Evolutionary conservation across 1,139 yeast genomes (phyloP).

Genomic region (Magnusiomyces ingens): DNA sequence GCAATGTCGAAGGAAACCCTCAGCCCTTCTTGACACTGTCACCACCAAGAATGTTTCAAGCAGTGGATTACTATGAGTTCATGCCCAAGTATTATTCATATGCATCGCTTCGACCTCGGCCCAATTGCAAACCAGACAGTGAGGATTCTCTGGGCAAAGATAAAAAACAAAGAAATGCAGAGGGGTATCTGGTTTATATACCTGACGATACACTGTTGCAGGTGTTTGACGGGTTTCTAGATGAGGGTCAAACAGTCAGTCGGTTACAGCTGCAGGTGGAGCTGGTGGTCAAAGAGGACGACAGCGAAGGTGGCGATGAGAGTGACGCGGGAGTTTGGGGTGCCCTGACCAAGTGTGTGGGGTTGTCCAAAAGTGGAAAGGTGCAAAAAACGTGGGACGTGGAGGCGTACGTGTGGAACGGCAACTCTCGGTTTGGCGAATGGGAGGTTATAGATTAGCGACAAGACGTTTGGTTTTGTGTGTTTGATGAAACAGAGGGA

Average conservation of each 20-base stretch:
- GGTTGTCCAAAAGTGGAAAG: neutral
- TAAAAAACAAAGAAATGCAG: neutral
- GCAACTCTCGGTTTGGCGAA: slow-evolving; percentile 19
- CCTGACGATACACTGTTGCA: neutral
- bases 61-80: neutral
- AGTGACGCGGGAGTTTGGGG: neutral
- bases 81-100: neutral
- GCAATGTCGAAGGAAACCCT: neutral
- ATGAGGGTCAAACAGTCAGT: neutral
- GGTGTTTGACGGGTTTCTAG: neutral
- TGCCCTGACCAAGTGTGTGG: neutral
- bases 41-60: neutral
- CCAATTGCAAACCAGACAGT: neutral
- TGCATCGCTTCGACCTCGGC: neutral
- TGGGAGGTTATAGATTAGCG: slow-evolving; percentile 13
- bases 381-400: neutral
- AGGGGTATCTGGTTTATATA: neutral
- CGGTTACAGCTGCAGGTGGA: neutral
- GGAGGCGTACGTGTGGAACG: slow-evolving; percentile 19
- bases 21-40: neutral
- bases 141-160: neutral
- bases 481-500: neutral
- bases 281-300: neutral
- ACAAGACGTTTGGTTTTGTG: neutral
- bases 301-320: neutral